phyloP scores from a whole-genome alignment of 805 yeast genomes.

The Priceomyces haplophilus region DNA sequence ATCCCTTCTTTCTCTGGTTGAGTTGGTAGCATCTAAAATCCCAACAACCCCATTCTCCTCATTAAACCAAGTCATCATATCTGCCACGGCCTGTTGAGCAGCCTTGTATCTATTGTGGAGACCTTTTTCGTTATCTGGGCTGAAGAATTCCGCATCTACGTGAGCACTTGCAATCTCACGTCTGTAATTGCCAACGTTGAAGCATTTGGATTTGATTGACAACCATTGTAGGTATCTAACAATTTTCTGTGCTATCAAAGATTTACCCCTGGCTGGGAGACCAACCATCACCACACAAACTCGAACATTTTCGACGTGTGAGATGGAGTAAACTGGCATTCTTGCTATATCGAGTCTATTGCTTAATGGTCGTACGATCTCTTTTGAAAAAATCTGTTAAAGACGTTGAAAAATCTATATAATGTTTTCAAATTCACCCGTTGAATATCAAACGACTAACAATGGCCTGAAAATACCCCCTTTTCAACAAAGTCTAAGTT shows the following conservation, averaged over 20 bases:
- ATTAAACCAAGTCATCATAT: constrained; percentile 83
- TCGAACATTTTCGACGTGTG: constrained; percentile 66
- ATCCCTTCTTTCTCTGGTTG: constrained; percentile 68
- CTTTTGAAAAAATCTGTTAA: not conserved
- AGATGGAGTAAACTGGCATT: constrained; percentile 57
- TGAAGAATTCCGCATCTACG: constrained; percentile 77
- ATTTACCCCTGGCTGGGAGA: constrained; percentile 87
- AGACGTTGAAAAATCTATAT: not conserved
- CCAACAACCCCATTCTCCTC: constrained; percentile 85
- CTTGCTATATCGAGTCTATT: not conserved
- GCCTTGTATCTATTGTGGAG: constrained; percentile 63
- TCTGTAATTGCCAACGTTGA: constrained; percentile 86
- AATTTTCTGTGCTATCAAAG: constrained; percentile 90
- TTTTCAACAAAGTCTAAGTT: not conserved
- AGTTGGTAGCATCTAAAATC: constrained; percentile 89
- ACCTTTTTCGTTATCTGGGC: constrained; percentile 63
- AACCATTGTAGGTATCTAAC: constrained; percentile 92
- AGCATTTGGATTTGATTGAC: constrained; percentile 78
- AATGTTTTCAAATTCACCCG: not conserved
- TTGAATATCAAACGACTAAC: not conserved
- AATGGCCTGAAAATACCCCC: not conserved
- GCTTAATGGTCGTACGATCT: not conserved
- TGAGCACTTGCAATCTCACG: constrained; percentile 51
- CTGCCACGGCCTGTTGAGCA: constrained; percentile 65
- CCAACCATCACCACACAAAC: constrained; percentile 90